These are phyloP conservation scores for Crithidia sp. DNA, from an alignment of 208 protist species.

Conservation along the genomic window DNA sequence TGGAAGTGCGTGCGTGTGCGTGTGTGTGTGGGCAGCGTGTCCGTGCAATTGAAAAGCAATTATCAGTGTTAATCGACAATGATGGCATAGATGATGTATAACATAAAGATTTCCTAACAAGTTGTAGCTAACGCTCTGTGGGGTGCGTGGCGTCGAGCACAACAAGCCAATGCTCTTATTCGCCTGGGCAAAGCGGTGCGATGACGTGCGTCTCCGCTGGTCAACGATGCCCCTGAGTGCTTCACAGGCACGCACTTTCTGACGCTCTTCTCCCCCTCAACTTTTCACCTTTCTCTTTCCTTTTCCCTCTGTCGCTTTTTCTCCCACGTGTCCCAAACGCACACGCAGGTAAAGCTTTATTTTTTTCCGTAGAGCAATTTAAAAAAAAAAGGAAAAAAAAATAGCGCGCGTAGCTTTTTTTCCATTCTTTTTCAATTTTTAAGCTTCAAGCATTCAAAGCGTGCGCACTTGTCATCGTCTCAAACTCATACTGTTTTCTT, in stretches of 20 bases:
- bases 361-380: not conserved
- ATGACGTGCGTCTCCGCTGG: too few species aligned
- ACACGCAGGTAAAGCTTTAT: not conserved
- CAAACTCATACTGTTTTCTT: not conserved
- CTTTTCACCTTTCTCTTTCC: slow-evolving; percentile 9
- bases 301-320: slow-evolving; percentile 24
- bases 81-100: too few species aligned
- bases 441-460: too few species aligned
- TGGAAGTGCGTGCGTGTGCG: not conserved
- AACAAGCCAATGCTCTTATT: not conserved
- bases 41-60: not conserved
- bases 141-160: too few species aligned
- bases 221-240: too few species aligned
- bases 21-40: not conserved
- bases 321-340: not conserved
- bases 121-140: too few species aligned
- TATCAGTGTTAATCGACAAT: not conserved
- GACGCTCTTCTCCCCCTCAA: not conserved
- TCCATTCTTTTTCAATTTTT: too few species aligned
- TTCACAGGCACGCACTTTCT: not conserved
- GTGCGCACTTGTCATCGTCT: not conserved
- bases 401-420: not conserved
- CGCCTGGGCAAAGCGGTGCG: too few species aligned
- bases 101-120: too few species aligned
- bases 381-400: not conserved